Base-by-base conservation (phyloP, 73 alveolate species). In the Uronychia binucleata region DNA sequence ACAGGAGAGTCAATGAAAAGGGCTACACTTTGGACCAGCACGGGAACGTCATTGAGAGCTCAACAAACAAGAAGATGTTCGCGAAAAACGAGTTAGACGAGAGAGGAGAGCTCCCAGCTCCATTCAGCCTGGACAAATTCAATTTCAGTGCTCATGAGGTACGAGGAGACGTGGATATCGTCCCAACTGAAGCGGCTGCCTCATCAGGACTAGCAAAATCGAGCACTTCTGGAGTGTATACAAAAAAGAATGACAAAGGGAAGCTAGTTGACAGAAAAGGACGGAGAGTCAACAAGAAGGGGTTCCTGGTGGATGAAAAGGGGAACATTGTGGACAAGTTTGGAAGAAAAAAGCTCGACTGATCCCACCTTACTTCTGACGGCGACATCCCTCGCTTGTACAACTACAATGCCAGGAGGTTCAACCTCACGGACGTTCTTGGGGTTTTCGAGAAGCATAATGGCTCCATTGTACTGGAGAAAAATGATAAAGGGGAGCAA, bases 341-440 rank as follows among this genome's bases (percentile, higher is more conserved):
- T 28, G 93, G 92, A 30, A 85, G 88, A 85, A 74, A 57, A 26
- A 90, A 85, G 33, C 85, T 90, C n/a, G 88, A 90, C 74, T 74
- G 77, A 30, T 30, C 31, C 30, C 91, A 84, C 19, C 77, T 29
- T 19, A 76, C 91, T 29, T n/a, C 58, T 0, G 86, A 80, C 33
- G 95, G 92, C 25, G 92, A 90, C 31, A 79, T 90, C 26, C 91
- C 91, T 8, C 81, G 34, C 8, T 59, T 84, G 34, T 84, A 32
- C 82, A 84, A 82, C 28, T 84, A 84, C 58, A 58, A 34, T 75
- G 91, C 81, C 5, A 75, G 75, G 84, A 84, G 59, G 30, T 84
- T 84, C 75, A 79, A 84, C 31, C 58, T 84, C 0, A 35, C 34
- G 33, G 79, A 77, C 11, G 80, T 75, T 0, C 28, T 75, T 57